phyloP scores from a whole-genome alignment of 2,329 filamentous ascomycete species.

The Acrocalymma vagum region DNA sequence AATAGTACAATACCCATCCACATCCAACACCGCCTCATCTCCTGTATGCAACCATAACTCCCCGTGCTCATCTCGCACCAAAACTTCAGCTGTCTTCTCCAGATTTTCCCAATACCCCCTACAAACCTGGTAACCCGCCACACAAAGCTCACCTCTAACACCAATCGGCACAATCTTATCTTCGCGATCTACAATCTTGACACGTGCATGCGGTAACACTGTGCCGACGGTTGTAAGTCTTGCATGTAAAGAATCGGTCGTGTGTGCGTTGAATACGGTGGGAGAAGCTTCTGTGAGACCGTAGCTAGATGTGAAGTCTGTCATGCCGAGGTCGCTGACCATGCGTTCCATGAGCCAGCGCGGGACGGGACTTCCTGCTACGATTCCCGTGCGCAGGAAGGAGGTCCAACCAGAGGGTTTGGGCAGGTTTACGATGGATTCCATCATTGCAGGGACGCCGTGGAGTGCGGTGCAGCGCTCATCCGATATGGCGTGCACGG shows the following conservation, averaged over 20 bases:
- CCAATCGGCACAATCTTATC: constrained; percentile 74
- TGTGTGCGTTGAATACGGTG: constrained; percentile 83
- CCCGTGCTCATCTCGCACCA: constrained; percentile 71
- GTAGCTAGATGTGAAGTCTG: constrained; percentile 67
- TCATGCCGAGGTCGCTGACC: constrained; percentile 76
- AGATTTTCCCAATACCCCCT: constrained; percentile 72
- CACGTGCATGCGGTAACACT: constrained; percentile 75
- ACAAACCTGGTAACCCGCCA: constrained; percentile 79
- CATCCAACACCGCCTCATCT: constrained; percentile 49
- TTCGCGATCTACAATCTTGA: constrained; percentile 78
- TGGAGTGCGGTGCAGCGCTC: constrained; percentile 73
- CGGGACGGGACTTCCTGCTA: constrained; percentile 80
- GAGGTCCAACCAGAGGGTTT: constrained; percentile 54
- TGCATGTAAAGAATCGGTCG: constrained; percentile 72
- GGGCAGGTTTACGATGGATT: constrained; percentile 65
- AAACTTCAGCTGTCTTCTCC: constrained; percentile 76
- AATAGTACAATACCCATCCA: constrained; percentile 70
- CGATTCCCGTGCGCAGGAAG: constrained; percentile 75
- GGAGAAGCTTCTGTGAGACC: constrained; percentile 80
- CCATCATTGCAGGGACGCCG: constrained; percentile 87
- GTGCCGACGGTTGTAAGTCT: constrained; percentile 78
- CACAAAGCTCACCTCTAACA: constrained; percentile 76
- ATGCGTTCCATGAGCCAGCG: constrained; percentile 77
- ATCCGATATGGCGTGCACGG: constrained; percentile 67
- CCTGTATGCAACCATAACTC: constrained; percentile 51